These are phyloP conservation scores for Gossypium mustelinum DNA, from an alignment of 345 rosid species.

Conservation along the genomic window DNA sequence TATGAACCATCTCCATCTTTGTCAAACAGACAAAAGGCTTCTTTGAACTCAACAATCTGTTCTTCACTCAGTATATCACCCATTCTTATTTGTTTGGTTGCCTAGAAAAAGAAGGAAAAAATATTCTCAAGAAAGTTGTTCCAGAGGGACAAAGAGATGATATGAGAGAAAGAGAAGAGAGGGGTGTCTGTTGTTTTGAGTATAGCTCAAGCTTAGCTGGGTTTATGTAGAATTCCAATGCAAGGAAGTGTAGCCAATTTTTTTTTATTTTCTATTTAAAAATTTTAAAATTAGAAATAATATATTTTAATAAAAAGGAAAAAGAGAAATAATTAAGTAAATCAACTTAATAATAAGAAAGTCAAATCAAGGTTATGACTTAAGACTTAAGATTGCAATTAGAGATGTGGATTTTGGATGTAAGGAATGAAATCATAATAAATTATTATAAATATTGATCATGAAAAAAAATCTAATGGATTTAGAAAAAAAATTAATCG, in stretches of 20 bases:
- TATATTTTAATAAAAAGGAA: too few relatives aligned
- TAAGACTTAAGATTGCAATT: too few relatives aligned
- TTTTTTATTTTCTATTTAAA: not conserved
- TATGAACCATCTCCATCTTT: constrained; percentile 74
- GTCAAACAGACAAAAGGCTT: constrained; percentile 71
- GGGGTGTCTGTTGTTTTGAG: constrained; percentile 20
- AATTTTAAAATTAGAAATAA: not conserved
- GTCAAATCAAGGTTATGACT: too few relatives aligned
- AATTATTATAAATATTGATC: too few relatives aligned
- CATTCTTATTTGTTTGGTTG: constrained; percentile 22
- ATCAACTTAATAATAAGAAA: too few relatives aligned
- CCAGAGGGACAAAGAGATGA: not conserved
- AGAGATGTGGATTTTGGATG: too few relatives aligned
- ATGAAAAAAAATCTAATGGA: too few relatives aligned
- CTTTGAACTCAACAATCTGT: constrained; percentile 72
- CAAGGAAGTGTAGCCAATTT: not conserved
- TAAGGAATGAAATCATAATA: too few relatives aligned
- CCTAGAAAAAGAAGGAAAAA: not conserved
- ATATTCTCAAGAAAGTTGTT: not conserved
- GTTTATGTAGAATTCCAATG: constrained; percentile 41
- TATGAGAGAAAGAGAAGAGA: not conserved
- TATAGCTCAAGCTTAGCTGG: constrained; percentile 48
- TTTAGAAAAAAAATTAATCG: too few relatives aligned
- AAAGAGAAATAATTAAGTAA: too few relatives aligned
- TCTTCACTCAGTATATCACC: constrained; percentile 43